Base-by-base conservation (phyloP, 2,329 filamentous ascomycete species). In the Alternaria infectoria region DNA sequence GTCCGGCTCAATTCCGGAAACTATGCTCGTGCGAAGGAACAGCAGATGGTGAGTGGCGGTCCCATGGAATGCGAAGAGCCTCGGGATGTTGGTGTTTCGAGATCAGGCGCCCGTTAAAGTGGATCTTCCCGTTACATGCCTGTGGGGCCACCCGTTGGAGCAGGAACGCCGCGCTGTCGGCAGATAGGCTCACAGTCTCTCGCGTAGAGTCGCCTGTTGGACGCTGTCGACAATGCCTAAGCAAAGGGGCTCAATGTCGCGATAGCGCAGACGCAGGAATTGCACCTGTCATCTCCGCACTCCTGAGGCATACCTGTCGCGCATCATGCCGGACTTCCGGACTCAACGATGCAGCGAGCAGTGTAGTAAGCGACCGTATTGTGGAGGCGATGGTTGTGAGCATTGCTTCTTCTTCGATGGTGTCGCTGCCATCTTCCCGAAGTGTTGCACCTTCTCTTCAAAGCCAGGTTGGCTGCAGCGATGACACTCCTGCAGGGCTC, bases 31-130 rank as follows among this genome's bases (percentile, higher is more conserved):
- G 17, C 25, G 17, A n/a, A 25, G 26, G 17, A 54, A 36, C 49
- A 40, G 49, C 49, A 30, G 21, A 52, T 26, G 25, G 25, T 50
- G 25, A 55, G 44, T 28, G 11, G 26, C 19, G 15, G 11, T 19
- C 32, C 30, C 25, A 21, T 12, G 52, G 57, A 59, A 55, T 61
- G 59, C 54, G 43, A 61, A 61, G 55, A 54, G 57, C 57, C 56
- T 66, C 47, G 58, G 61, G 46, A 61, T 45, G 40, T 11, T 61
- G 61, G 62, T 66, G 67, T 71, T 69, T 72, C 54, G 66, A 67
- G 47, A 57, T 64, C 52, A 66, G 56, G 65, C 67, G 69, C 66
- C 55, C 49, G 52, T 12, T 60, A 62, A 59, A 60, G 67, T 54
- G 66, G 66, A 50, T 36, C 61, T 25, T 51, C 25, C 61, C 52